Percentiles rank a stretch among this genome's conserved stretches.
phyloP scores from a whole-genome alignment of 1,284 basidiomycete species.

The Fistulina hepatica region DNA sequence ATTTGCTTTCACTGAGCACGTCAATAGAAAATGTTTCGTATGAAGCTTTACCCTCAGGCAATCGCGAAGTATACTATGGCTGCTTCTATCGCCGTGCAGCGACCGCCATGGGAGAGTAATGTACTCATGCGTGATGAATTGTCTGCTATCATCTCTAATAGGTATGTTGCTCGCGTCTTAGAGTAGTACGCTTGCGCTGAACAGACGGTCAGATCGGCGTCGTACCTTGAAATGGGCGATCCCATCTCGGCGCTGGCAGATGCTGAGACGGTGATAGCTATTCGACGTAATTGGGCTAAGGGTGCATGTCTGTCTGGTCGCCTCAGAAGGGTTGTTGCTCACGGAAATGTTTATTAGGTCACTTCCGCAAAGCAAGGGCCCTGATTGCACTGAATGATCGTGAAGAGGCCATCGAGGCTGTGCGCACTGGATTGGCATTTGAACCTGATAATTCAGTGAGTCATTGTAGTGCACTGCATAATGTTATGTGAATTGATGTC shows the following conservation, averaged over 20 bases:
- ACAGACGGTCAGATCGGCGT: slow-evolving; percentile 87
- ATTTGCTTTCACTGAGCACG: background rate
- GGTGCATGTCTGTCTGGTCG: background rate
- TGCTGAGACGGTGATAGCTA: slow-evolving; percentile 79
- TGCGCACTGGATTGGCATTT: slow-evolving; percentile 78
- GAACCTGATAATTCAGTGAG: slow-evolving; percentile 77
- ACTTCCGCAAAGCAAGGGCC: slow-evolving; percentile 88
- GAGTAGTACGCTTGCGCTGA: no score
- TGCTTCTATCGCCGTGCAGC: slow-evolving; percentile 68
- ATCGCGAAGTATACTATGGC: slow-evolving; percentile 80
- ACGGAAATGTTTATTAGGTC: slow-evolving; percentile 69
- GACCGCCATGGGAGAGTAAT: slow-evolving; percentile 86
- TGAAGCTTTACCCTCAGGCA: slow-evolving; percentile 62
- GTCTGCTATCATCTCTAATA: slow-evolving; percentile 81
- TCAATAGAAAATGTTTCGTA: slow-evolving; percentile 63
- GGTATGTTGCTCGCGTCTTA: slow-evolving; percentile 59
- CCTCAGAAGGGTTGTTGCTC: no score
- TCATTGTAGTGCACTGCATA: no score
- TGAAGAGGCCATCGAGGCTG: slow-evolving; percentile 75
- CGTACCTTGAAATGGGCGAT: slow-evolving; percentile 70
- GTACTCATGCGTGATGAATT: slow-evolving; percentile 83
- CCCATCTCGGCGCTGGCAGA: slow-evolving; percentile 79
- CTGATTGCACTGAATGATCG: slow-evolving; percentile 64
- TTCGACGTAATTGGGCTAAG: slow-evolving; percentile 79
- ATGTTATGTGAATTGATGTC: no score